Percentiles rank a stretch among this genome's conserved stretches.
phyloP scores from a whole-genome alignment of 352 stramenopile genomes.

The Aphanomyces astaci region DNA sequence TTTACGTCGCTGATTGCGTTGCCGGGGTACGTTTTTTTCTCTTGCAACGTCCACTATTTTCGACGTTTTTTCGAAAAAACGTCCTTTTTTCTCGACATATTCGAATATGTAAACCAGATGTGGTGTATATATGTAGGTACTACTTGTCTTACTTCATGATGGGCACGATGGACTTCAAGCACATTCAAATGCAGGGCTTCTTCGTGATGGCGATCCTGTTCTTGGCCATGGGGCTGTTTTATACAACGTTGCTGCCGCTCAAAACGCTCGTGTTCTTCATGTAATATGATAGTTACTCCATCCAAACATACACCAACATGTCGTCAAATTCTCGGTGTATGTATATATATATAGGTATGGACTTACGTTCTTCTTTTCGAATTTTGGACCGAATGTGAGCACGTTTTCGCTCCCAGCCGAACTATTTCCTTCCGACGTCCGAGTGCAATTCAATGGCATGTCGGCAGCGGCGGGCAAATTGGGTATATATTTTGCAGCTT shows the following conservation, averaged over 20 bases:
- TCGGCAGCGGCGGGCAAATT: slow-evolving; percentile 70
- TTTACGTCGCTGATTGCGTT: slow-evolving; percentile 63
- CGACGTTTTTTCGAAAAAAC: too few relatives aligned
- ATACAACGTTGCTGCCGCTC: slow-evolving; percentile 38
- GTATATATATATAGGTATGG: slow-evolving; percentile 25
- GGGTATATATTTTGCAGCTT: too few relatives aligned
- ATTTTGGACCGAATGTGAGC: slow-evolving; percentile 81
- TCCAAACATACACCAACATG: not conserved
- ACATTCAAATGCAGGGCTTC: slow-evolving; percentile 80
- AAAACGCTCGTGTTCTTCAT: slow-evolving; percentile 46
- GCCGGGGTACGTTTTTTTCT: slow-evolving; percentile 41
- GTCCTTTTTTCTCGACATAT: too few relatives aligned
- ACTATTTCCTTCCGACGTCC: slow-evolving; percentile 60
- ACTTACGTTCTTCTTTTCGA: slow-evolving; percentile 84
- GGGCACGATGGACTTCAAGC: slow-evolving; percentile 57
- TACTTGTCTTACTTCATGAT: slow-evolving; percentile 54
- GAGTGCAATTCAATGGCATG: slow-evolving; percentile 76
- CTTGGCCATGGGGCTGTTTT: slow-evolving; percentile 42
- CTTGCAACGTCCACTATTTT: too few relatives aligned
- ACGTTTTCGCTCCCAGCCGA: slow-evolving; percentile 81
- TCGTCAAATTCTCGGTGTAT: not conserved
- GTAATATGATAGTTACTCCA: slow-evolving; percentile 36
- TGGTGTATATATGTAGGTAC: slow-evolving; percentile 27
- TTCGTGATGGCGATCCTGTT: slow-evolving; percentile 62
- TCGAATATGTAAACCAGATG: not conserved